A percentile compares a stretch with the other conserved stretches of the same genome.
These are phyloP conservation scores for Scutellaria barbata DNA, from an alignment of 257 asterid genomes.

Conservation along the genomic window DNA sequence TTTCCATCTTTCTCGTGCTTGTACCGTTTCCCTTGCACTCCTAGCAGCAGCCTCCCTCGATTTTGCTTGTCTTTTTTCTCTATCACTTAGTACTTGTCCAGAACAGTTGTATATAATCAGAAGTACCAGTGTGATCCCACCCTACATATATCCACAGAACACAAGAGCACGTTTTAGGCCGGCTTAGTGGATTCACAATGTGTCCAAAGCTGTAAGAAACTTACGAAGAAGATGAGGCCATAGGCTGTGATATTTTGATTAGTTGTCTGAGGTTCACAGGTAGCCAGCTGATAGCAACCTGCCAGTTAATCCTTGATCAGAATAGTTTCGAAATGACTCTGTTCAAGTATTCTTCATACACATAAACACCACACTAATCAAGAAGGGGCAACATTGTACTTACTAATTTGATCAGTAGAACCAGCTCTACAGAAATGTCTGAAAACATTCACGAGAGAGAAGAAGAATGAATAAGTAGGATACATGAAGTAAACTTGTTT, in stretches of 20 bases:
- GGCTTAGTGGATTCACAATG: not conserved
- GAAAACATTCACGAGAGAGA: slow-evolving; percentile 36
- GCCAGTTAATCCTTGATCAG: slow-evolving; percentile 40
- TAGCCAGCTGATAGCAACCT: slow-evolving; percentile 84
- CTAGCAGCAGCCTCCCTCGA: slow-evolving; percentile 95
- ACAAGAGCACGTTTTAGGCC: slow-evolving; percentile 8
- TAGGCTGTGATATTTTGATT: slow-evolving; percentile 94
- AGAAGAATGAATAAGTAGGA: slow-evolving; percentile 27
- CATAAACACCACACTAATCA: too few species aligned
- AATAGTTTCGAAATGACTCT: slow-evolving; percentile 14
- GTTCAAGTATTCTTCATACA: too few species aligned
- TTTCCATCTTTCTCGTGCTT: slow-evolving; percentile 88
- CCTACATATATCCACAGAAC: slow-evolving; percentile 49
- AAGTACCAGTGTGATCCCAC: slow-evolving; percentile 73
- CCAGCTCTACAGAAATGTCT: slow-evolving; percentile 96
- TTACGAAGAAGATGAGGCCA: slow-evolving; percentile 89
- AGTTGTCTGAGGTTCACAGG: slow-evolving; percentile 64
- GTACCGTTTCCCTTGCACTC: slow-evolving; percentile 88
- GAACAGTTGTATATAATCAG: slow-evolving; percentile 94
- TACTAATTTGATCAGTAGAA: slow-evolving; percentile 75
- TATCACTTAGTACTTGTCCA: slow-evolving; percentile 81
- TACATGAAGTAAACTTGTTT: slow-evolving; percentile 16
- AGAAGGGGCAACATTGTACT: slow-evolving; percentile 31
- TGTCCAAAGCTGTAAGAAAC: slow-evolving; percentile 29
- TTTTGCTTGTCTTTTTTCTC: slow-evolving; percentile 81